phyloP scores from a whole-genome alignment of 164 flowering plant genomes.

The Stephania yunnanensis region DNA sequence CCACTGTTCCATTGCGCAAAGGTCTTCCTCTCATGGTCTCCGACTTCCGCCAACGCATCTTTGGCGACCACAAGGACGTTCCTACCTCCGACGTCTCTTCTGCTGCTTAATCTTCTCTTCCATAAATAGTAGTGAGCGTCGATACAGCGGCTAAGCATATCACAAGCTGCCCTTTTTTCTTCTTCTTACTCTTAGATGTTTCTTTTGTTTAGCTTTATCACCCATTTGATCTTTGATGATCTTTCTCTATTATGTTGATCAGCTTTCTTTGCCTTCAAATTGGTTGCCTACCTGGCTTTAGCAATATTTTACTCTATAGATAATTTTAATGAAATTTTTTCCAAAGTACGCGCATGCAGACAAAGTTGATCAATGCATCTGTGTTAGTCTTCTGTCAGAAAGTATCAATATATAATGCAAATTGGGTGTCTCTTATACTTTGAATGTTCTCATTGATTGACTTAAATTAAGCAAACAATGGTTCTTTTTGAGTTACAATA shows the following conservation, averaged over 20 bases:
- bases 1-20: constrained; percentile 68
- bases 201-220: not conserved
- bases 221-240: not conserved
- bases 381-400: too few relatives aligned
- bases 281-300: not conserved
- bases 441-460: too few relatives aligned
- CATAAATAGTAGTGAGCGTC: not conserved
- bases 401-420: too few relatives aligned
- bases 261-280: not conserved
- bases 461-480: too few relatives aligned
- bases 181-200: not conserved
- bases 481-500: too few relatives aligned
- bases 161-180: not conserved
- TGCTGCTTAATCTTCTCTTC: not conserved
- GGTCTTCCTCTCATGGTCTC: constrained; percentile 93
- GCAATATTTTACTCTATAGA: not conserved
- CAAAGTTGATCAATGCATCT: not conserved
- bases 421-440: too few relatives aligned
- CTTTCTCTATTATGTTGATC: not conserved
- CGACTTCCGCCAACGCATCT: constrained; percentile 78
- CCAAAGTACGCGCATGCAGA: not conserved
- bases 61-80: constrained; percentile 67
- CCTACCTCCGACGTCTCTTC: not conserved
- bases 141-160: not conserved
- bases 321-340: not conserved